A percentile compares a stretch with the other conserved stretches of the same genome.
Conservation (phyloP, 2,329 filamentous ascomycete species). For the Penicillium janthinellum region DNA sequence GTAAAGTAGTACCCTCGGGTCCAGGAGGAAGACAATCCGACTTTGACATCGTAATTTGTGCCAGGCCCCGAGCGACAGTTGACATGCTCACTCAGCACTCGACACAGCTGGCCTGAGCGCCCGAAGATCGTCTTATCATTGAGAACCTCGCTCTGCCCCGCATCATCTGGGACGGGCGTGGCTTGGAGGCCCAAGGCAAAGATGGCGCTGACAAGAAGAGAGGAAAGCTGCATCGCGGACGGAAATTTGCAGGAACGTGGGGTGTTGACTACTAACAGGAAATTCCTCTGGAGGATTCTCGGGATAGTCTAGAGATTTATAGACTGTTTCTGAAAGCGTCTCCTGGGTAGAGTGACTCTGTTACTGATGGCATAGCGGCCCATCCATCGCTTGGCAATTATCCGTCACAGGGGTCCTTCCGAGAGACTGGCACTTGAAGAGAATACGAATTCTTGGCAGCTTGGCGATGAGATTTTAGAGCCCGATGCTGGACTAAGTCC, state of each 20-base stretch:
- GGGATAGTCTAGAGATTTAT: not conserved
- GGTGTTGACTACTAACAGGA: too few relatives aligned
- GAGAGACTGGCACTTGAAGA: not conserved
- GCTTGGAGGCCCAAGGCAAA: not conserved
- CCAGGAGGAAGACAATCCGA: not conserved
- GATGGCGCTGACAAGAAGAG: not conserved
- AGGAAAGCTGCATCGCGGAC: not conserved
- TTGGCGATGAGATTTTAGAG: not conserved
- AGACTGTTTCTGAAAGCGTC: not conserved
- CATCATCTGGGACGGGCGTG: not conserved
- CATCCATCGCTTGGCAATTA: not conserved
- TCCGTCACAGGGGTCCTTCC: not conserved
- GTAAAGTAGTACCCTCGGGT: not conserved
- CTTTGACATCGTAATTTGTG: not conserved
- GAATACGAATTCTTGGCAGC: not conserved
- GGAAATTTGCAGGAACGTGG: not conserved
- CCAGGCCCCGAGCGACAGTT: not conserved
- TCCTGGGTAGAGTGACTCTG: not conserved
- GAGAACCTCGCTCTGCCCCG: not conserved
- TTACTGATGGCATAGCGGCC: not conserved
- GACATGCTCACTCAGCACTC: not conserved
- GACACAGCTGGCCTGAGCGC: not conserved
- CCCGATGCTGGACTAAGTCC: not conserved
- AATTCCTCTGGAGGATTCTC: too few relatives aligned
- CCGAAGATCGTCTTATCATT: not conserved